Evolutionary conservation across 1,139 yeast species (phyloP), one percentile per base, ranked within the genome.

Genomic region (Sugiyamaella paludigena): DNA sequence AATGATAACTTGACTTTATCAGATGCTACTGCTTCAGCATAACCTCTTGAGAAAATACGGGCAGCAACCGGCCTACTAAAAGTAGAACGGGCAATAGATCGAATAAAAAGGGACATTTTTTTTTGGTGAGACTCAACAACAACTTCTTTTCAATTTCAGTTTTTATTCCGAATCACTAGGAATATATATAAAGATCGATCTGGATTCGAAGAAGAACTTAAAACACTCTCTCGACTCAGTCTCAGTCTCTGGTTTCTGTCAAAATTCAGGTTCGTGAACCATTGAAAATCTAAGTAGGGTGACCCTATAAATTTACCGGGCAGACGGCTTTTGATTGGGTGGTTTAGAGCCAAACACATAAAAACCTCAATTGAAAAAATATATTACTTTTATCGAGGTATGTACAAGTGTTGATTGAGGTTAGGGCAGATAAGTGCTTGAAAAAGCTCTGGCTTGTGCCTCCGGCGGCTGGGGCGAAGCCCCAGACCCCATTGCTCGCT

Each of bases 1-100:
- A 92, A 81, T 48, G 96, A 87, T 66, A 94, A 80, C 72, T 83
- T 87, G 72, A 92, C 79, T 61, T 84, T 85, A 67, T 86, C 95
- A 58, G 87, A 74, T 51, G 80, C 67, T 55, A 84, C 78, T 59
- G 87, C 95, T 67, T 92, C 95, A 64, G 97, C 97, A 66, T 88
- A 87, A 55, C 85, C 77, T 82, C 96, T 86, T 70, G 80, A 83
- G 59, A 82, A 81, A 57, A 78, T 76, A 64, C 75, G 67, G 66
- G 79, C 71, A 57, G 83, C 75, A 19, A 19, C 24, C 66, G 81
- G 83, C 73, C 84, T 81, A n/a, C n/a, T n/a, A 62, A 84, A 78
- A 46, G 56, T 45, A 43, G 58, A 53, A 46, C 54, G 53, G 38
- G 58, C 54, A 45, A 58, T 42, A 36, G 62, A 52, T 51, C 66